A percentile compares a stretch with the other conserved stretches of the same genome.
Evolutionary conservation across 176 grass and related monocot species (phyloP).

Genomic region (Echinochloa phyllopogon): DNA sequence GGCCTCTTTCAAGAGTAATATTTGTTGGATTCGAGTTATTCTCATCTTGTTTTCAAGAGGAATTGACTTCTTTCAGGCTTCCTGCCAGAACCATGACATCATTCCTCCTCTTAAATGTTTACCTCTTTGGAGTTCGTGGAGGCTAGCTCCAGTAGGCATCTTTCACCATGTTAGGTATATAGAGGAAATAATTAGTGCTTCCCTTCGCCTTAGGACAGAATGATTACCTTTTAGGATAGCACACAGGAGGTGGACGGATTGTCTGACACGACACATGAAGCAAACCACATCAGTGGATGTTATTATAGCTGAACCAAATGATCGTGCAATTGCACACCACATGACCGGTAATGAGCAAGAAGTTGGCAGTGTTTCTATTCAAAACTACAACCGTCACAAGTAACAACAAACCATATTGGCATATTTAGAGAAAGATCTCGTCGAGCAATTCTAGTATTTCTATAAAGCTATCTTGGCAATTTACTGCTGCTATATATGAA

Average conservation of each 20-base stretch:
- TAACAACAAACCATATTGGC: neutral
- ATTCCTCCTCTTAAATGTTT: constrained; percentile 8
- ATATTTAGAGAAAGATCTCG: neutral
- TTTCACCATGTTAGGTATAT: constrained; percentile 37
- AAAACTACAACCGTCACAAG: neutral
- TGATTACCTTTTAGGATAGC: neutral
- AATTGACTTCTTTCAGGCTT: neutral
- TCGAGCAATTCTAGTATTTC: neutral
- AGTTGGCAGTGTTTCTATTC: neutral
- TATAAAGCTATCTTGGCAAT: neutral
- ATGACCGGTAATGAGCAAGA: neutral
- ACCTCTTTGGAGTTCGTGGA: constrained; percentile 3
- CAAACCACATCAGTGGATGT: neutral
- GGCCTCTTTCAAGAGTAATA: neutral
- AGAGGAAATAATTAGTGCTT: constrained; percentile 33
- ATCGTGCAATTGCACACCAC: neutral
- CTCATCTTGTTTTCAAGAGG: neutral
- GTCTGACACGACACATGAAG: neutral
- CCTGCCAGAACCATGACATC: neutral
- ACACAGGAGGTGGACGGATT: constrained; percentile 16
- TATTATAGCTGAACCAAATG: neutral
- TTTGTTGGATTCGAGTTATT: neutral
- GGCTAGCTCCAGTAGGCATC: constrained; percentile 28
- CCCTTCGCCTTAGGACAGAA: constrained; percentile 19
- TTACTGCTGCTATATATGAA: neutral